Percentiles rank a stretch among this genome's conserved stretches.
Conservation (phyloP, 768 basidiomycete species). For the Cystofilobasidium bisporidii region DNA sequence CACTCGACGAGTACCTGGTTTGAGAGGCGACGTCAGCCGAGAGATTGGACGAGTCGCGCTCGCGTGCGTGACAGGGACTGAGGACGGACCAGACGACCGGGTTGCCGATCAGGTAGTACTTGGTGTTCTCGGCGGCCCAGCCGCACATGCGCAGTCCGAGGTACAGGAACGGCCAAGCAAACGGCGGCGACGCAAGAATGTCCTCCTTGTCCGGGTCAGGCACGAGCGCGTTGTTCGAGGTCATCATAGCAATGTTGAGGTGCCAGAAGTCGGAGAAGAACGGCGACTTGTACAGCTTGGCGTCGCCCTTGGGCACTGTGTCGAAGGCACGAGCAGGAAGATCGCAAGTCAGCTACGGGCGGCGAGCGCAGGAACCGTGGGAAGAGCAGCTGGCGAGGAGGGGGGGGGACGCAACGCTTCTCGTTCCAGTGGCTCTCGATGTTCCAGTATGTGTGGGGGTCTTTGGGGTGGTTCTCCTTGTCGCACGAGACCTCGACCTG, state of each 20-base stretch:
- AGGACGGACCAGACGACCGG: slow-evolving; percentile 37
- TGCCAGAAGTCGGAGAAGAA: slow-evolving; percentile 98
- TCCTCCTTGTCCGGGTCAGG: slow-evolving; percentile 99
- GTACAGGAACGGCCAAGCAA: slow-evolving; percentile 86
- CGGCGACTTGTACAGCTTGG: slow-evolving; percentile 75
- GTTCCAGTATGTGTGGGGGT: slow-evolving; percentile 92
- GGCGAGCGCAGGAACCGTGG: background rate
- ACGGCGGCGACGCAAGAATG: slow-evolving; percentile 77
- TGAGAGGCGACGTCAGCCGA: no score
- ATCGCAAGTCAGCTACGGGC: slow-evolving; percentile 19
- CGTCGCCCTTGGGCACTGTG: slow-evolving; percentile 70
- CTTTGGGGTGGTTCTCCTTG: slow-evolving; percentile 68
- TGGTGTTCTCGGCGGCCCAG: slow-evolving; percentile 75
- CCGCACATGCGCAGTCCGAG: slow-evolving; percentile 95
- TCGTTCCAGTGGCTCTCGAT: slow-evolving; percentile 97
- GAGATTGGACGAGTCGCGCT: no score
- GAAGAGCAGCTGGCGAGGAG: background rate
- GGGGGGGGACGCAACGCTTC: slow-evolving; percentile 54
- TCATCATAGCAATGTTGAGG: slow-evolving; percentile 99
- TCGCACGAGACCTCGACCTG: slow-evolving; percentile 93
- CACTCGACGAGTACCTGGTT: slow-evolving; percentile 36
- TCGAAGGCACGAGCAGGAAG: background rate
- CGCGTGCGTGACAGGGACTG: background rate
- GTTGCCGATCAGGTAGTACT: slow-evolving; percentile 63
- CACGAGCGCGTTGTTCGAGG: slow-evolving; percentile 93